phyloP scores from a whole-genome alignment of 2,329 filamentous ascomycete species.

The Lecanicillium sp. region DNA sequence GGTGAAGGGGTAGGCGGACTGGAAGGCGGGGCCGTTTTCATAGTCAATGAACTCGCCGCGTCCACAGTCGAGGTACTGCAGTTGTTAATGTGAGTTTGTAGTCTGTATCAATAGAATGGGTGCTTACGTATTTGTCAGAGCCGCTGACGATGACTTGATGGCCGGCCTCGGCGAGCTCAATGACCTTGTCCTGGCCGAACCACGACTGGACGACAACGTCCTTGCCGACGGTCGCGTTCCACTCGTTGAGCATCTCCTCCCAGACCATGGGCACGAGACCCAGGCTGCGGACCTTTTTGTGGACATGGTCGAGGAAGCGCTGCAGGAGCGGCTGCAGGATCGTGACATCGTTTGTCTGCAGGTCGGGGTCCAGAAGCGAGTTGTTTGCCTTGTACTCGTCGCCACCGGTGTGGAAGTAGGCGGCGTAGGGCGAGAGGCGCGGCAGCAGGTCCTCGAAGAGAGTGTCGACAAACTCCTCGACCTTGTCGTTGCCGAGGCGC shows the following conservation, averaged over 20 bases:
- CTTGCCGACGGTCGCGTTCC: slow-evolving; percentile 66
- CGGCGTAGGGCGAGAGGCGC: slow-evolving; percentile 59
- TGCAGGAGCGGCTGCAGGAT: slow-evolving; percentile 73
- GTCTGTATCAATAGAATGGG: slow-evolving; percentile 19
- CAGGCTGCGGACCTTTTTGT: slow-evolving; percentile 55
- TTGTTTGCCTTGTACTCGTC: slow-evolving; percentile 79
- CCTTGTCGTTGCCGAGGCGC: slow-evolving; percentile 66
- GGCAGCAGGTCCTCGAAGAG: slow-evolving; percentile 74
- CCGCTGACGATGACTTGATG: slow-evolving; percentile 69
- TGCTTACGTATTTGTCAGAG: slow-evolving; percentile 68
- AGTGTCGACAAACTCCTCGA: slow-evolving; percentile 64
- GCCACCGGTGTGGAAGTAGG: slow-evolving; percentile 80
- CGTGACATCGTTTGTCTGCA: slow-evolving; percentile 57
- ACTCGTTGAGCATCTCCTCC: slow-evolving; percentile 79
- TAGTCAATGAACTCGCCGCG: slow-evolving; percentile 75
- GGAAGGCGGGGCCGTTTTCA: slow-evolving; percentile 46
- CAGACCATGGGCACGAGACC: slow-evolving; percentile 73
- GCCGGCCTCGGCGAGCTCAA: slow-evolving; percentile 53
- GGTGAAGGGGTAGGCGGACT: slow-evolving; percentile 59
- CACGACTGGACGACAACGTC: slow-evolving; percentile 76
- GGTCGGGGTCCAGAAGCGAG: slow-evolving; percentile 66
- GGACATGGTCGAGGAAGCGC: slow-evolving; percentile 65
- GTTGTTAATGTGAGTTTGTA: too few relatives aligned
- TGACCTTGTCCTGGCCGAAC: slow-evolving; percentile 59
- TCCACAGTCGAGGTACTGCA: slow-evolving; percentile 75